Percentiles rank a stretch among this genome's conserved stretches.
Evolutionary conservation across 1,284 basidiomycete genomes (phyloP).

Genomic region (Rhodotorula mucilaginosa): DNA sequence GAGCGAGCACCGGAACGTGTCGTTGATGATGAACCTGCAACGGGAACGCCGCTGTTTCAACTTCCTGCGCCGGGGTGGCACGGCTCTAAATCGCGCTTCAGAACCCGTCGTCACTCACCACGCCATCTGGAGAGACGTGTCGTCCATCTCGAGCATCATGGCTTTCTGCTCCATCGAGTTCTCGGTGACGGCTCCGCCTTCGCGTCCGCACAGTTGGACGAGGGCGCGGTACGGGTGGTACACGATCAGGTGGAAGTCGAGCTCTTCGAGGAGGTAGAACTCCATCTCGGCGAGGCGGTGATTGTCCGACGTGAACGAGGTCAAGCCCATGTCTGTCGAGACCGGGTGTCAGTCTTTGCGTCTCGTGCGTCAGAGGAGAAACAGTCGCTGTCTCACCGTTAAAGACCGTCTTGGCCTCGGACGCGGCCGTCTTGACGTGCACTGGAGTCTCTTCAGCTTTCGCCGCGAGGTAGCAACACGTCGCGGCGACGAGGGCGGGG

Average conservation of each 20-base stretch:
- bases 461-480: slow-evolving; percentile 91
- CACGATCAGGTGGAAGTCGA: slow-evolving; percentile 89
- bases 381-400: slow-evolving; percentile 58
- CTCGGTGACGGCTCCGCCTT: slow-evolving; percentile 38
- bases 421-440: slow-evolving; percentile 88
- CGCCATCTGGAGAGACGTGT: slow-evolving; percentile 68
- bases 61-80: too few species aligned
- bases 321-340: slow-evolving; percentile 54
- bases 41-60: too few species aligned
- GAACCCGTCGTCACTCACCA: slow-evolving; percentile 52
- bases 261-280: slow-evolving; percentile 93
- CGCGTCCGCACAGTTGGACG: slow-evolving; percentile 64
- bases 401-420: slow-evolving; percentile 76
- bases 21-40: slow-evolving; percentile 88
- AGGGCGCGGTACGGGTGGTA: slow-evolving; percentile 93
- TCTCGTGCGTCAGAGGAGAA: neutral
- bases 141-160: slow-evolving; percentile 61
- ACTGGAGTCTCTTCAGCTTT: slow-evolving; percentile 95
- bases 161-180: slow-evolving; percentile 21
- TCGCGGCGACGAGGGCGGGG: slow-evolving; percentile 84
- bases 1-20: slow-evolving; percentile 86
- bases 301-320: slow-evolving; percentile 77
- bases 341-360: neutral
- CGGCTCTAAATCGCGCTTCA: too few species aligned
- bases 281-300: slow-evolving; percentile 92